Evolutionary conservation across 305 asterid species (phyloP).

Genomic region (Withania somnifera): DNA sequence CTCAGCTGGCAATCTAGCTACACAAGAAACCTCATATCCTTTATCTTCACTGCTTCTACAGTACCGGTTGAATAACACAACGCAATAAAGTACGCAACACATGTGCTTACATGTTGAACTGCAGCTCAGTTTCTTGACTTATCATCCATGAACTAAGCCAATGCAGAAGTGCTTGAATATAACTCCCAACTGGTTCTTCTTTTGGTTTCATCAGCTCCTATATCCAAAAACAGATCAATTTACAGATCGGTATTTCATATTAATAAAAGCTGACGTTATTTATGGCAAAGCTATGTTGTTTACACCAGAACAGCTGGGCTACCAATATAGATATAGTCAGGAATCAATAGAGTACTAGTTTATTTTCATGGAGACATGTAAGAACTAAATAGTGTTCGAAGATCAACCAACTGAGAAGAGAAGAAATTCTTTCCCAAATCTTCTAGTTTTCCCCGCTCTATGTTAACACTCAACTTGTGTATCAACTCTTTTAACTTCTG

Average conservation of each 20-base stretch:
- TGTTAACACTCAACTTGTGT: background rate
- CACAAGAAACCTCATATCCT: background rate
- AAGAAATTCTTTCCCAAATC: background rate
- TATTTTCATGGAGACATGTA: background rate
- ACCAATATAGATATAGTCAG: background rate
- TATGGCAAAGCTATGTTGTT: background rate
- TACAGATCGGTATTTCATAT: background rate
- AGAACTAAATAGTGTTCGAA: background rate
- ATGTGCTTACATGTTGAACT: slow-evolving; percentile 1
- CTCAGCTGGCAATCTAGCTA: background rate
- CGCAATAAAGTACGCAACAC: background rate
- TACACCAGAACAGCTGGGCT: background rate
- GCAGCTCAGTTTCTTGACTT: background rate
- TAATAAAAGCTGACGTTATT: background rate
- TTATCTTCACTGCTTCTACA: background rate
- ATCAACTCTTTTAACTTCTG: background rate
- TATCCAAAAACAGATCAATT: background rate
- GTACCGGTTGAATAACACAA: background rate
- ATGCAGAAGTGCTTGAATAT: background rate
- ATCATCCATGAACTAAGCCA: slow-evolving; percentile 4
- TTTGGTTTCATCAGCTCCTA: slow-evolving; percentile 2
- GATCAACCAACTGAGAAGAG: background rate
- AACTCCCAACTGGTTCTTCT: slow-evolving; percentile 3
- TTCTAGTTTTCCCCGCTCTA: background rate
- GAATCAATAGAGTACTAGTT: background rate